Percentiles rank a stretch among this genome's conserved stretches.
phyloP scores from a whole-genome alignment of 768 basidiomycete species.

The Mrakia hoshinonis region DNA sequence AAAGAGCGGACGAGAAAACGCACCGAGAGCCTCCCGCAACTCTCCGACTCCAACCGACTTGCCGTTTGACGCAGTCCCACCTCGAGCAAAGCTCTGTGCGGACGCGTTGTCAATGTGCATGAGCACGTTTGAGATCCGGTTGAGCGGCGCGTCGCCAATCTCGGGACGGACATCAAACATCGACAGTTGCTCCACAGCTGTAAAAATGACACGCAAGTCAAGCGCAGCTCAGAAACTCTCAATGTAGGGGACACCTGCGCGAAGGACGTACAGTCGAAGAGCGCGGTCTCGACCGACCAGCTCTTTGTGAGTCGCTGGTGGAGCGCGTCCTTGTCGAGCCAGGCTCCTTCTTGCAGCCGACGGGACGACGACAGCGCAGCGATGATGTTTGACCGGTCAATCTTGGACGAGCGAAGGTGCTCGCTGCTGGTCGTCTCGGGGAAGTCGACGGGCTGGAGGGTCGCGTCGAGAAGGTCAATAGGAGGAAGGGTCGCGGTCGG shows the following conservation, averaged over 20 bases:
- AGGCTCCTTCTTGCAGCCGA: neutral
- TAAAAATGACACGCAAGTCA: neutral
- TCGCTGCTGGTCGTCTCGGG: neutral
- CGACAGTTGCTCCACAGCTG: conserved; percentile 11
- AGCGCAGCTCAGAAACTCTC: too few species aligned
- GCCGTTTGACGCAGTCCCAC: neutral
- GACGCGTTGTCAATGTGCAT: conserved; percentile 20
- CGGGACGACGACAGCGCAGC: neutral
- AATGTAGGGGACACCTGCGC: too few species aligned
- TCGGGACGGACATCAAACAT: neutral
- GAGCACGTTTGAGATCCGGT: conserved; percentile 2
- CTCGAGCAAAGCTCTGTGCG: conserved; percentile 3
- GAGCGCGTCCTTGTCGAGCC: neutral
- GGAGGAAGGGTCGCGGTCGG: neutral
- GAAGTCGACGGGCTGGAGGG: neutral
- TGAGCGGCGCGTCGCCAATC: neutral
- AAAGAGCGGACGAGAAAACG: neutral
- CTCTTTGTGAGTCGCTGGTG: neutral
- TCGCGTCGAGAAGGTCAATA: neutral
- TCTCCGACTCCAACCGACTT: conserved; percentile 7
- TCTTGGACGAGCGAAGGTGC: neutral
- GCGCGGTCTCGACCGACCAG: conserved; percentile 14
- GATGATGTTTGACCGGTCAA: conserved; percentile 9
- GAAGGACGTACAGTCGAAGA: neutral
- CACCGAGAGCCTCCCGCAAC: conserved; percentile 14